Conservation (phyloP, 1,139 yeast species). For the Hyphopichia wangnamkhiaoensis region DNA sequence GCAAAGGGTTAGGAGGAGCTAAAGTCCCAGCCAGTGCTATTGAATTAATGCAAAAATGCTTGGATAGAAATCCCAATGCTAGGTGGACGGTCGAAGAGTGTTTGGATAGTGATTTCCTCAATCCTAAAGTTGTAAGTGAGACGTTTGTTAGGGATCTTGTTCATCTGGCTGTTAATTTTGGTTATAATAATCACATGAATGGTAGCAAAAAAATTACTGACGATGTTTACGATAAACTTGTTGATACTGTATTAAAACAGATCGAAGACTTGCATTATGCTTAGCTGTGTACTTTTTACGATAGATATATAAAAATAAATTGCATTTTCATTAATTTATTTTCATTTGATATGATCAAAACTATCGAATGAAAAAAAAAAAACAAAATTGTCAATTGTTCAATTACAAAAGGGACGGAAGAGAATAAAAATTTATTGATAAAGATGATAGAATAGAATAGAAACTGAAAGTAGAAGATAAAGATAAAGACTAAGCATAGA, state of each 20-base stretch:
- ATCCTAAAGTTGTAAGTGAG: slow-evolving; percentile 73
- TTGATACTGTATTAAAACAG: slow-evolving; percentile 42
- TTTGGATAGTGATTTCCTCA: slow-evolving; percentile 58
- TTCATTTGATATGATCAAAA: too few species aligned
- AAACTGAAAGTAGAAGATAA: too few species aligned
- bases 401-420: too few species aligned
- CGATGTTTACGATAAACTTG: slow-evolving; percentile 43
- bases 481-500: too few species aligned
- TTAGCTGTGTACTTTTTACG: slow-evolving; percentile 8
- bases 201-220: slow-evolving; percentile 37
- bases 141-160: slow-evolving; percentile 69
- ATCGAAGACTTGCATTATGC: slow-evolving; percentile 42
- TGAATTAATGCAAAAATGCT: slow-evolving; percentile 71
- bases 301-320: too few species aligned
- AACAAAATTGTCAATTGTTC: too few species aligned
- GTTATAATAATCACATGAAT: slow-evolving; percentile 42
- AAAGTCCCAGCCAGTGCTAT: slow-evolving; percentile 69
- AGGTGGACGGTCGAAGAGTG: slow-evolving; percentile 69
- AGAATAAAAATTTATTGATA: too few species aligned
- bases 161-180: slow-evolving; percentile 73
- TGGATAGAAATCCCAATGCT: slow-evolving; percentile 68
- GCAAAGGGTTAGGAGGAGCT: slow-evolving; percentile 60
- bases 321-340: too few species aligned
- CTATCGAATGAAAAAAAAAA: too few species aligned
- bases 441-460: too few species aligned